These are phyloP conservation scores for Fusarium caatingaense DNA, from an alignment of 2,329 filamentous ascomycete species.

Conservation along the genomic window DNA sequence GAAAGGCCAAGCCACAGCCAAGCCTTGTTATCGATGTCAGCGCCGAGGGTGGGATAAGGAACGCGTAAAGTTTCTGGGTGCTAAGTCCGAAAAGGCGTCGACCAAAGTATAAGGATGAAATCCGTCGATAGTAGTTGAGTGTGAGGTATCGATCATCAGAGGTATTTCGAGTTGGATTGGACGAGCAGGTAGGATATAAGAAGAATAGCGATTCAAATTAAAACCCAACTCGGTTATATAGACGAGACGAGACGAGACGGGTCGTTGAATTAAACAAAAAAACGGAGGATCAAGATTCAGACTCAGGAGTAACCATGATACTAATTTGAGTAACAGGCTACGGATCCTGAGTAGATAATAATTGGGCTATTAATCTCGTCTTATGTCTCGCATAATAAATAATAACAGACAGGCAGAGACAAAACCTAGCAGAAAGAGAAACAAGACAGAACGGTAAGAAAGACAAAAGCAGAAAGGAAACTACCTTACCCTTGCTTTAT, in stretches of 20 bases:
- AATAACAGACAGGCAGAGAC: neutral
- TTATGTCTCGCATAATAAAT: conserved; percentile 19
- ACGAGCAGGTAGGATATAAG: neutral
- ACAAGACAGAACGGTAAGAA: conserved; percentile 6
- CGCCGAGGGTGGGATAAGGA: conserved; percentile 34
- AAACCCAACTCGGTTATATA: conserved; percentile 16
- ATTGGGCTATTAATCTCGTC: conserved; percentile 30
- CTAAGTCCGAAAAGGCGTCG: conserved; percentile 6
- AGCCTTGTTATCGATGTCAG: conserved; percentile 35
- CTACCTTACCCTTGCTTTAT: neutral
- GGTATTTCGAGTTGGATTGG: neutral
- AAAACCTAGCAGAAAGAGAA: conserved; percentile 12
- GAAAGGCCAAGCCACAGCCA: conserved; percentile 40
- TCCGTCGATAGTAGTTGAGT: conserved; percentile 1
- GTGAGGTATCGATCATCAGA: neutral
- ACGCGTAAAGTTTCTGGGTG: conserved; percentile 18
- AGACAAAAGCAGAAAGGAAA: neutral
- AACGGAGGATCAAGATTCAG: conserved; percentile 1
- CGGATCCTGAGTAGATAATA: neutral
- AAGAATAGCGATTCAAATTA: conserved; percentile 3
- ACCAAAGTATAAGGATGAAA: conserved; percentile 5
- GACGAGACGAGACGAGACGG: conserved; percentile 1
- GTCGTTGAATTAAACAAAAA: conserved; percentile 30
- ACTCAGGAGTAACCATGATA: conserved; percentile 31
- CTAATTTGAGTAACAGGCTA: conserved; percentile 30